Conservation (phyloP, 805 yeast species). For the Clavispora asparagi region DNA sequence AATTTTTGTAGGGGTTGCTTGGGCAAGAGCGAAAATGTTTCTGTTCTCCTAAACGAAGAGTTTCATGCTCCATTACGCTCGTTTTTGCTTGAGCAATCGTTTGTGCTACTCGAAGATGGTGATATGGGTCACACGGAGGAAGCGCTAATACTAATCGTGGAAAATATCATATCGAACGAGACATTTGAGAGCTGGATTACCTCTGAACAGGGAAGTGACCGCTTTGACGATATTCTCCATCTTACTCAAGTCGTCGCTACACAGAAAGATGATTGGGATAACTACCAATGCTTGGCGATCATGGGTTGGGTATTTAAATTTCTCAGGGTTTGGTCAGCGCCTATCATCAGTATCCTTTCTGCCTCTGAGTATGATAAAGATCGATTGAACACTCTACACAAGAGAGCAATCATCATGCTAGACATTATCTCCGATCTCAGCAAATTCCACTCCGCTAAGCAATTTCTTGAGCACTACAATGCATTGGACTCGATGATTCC, state of each 20-base stretch:
- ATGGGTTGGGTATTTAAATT: conserved; percentile 38
- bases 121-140: background rate
- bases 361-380: conserved; percentile 1
- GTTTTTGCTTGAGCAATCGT: background rate
- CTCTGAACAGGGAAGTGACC: background rate
- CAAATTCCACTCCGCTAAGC: conserved; percentile 35
- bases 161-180: conserved; percentile 5
- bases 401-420: conserved; percentile 20
- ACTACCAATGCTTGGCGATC: conserved; percentile 30
- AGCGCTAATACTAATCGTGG: background rate
- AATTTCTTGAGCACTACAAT: conserved; percentile 37
- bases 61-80: conserved; percentile 1
- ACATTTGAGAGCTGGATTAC: background rate
- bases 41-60: background rate
- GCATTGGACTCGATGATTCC: conserved; percentile 29
- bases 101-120: background rate
- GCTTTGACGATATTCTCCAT: background rate
- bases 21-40: background rate
- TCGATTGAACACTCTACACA: conserved; percentile 9
- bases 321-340: conserved; percentile 15
- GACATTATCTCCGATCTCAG: conserved; percentile 41
- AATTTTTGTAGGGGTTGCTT: conserved; percentile 3
- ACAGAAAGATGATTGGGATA: conserved; percentile 38
- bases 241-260: conserved; percentile 32
- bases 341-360: conserved; percentile 12